Base-by-base conservation (phyloP, 148 eudicot genomes). In the Diospyros kaki region DNA sequence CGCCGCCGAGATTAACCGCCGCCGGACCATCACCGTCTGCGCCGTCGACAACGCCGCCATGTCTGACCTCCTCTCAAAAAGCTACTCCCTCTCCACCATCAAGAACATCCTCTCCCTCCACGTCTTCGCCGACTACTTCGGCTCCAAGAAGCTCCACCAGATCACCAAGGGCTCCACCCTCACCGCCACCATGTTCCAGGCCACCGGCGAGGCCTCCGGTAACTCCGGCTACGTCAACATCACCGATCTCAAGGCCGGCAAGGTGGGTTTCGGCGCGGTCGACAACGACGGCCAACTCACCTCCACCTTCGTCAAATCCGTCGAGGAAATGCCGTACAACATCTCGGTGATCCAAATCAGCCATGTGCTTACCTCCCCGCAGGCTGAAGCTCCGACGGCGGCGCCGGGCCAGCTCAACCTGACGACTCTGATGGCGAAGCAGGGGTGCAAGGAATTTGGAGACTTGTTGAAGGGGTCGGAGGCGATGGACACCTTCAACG, bases 11-110 rank as follows among this genome's bases (percentile, higher is more conserved):
- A 91, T 91, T 81, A 91, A 91, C 86, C 83, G 81, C 48, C 90
- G 92, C 9, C 69, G 79, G 43, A 91, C 97, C 69, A 89, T 91
- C 81, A 91, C 97, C 1, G 88, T 91, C 51, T 86, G 89, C 28
- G 97, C 94, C 56, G 88, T 91, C 5, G 92, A 91, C 82, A 91
- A 89, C 72, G 64, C 94, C 50, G 97, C 92, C 75, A 91, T 91
- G 97, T 76, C 88, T 2, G 71, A 58, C 43, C 78, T 92, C 38
- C 12, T 88, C 6, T 80, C 97, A 1, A 86, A 88, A 61, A 78
- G 80, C 1, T 79, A 84, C 73, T 41, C 92, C 8, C 58, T 87
- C 50, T 58, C 41, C 68, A 82, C 91, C 43, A 52, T 92, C 38
- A 84, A 83, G 6, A 90, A 89, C 72, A 84, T 93, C 58, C 86